Evolutionary conservation across 2,329 filamentous ascomycete genomes (phyloP).

Genomic region (Botrytis medusae): DNA sequence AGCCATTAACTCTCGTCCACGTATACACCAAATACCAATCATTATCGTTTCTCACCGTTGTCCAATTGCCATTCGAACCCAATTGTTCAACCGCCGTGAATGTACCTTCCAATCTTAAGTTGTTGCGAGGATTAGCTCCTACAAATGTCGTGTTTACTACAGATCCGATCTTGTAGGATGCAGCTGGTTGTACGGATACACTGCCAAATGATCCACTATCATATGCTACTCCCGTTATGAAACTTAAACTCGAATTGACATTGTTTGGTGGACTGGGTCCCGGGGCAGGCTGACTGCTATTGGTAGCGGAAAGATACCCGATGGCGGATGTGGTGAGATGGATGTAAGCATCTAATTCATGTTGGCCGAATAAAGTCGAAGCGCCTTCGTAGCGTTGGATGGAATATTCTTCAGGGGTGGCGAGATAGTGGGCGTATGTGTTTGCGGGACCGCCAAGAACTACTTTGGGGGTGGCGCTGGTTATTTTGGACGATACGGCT

Average conservation of each 20-base stretch:
- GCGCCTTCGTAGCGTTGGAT: constrained; percentile 92
- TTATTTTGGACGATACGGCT: constrained; percentile 36
- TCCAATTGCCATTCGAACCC: constrained; percentile 55
- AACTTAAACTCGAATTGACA: constrained; percentile 67
- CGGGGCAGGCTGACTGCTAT: constrained; percentile 45
- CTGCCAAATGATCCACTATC: constrained; percentile 72
- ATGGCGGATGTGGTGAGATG: constrained; percentile 74
- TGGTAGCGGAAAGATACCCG: constrained; percentile 58
- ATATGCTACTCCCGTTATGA: constrained; percentile 77
- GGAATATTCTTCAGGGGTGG: constrained; percentile 75
- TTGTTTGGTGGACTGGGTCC: constrained; percentile 76
- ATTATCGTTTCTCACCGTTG: constrained; percentile 64
- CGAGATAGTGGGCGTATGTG: constrained; percentile 76
- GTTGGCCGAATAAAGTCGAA: constrained; percentile 80
- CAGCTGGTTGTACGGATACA: constrained; percentile 54
- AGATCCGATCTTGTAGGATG: constrained; percentile 59
- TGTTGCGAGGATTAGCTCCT: constrained; percentile 86
- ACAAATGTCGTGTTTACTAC: constrained; percentile 70
- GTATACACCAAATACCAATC: constrained; percentile 83
- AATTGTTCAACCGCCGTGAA: constrained; percentile 71
- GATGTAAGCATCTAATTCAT: constrained; percentile 82
- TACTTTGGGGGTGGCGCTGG: constrained; percentile 59
- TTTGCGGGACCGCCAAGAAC: constrained; percentile 87
- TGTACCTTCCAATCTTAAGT: constrained; percentile 73
- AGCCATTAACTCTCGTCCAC: constrained; percentile 69